phyloP scores from a whole-genome alignment of 2,329 filamentous ascomycete species.

The Apiospora kogelbergensis region DNA sequence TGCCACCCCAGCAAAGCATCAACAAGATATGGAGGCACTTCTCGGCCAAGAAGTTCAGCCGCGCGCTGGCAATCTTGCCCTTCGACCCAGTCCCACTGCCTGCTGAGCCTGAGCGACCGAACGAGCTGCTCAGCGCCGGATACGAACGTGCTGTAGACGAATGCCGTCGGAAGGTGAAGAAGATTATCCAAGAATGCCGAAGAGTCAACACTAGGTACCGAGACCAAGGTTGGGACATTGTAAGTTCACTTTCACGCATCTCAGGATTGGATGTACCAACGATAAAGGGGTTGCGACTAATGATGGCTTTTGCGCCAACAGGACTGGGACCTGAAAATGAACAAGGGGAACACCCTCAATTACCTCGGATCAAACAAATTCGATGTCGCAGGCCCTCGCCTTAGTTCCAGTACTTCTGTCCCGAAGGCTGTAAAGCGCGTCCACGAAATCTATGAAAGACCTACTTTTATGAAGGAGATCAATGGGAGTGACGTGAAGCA shows the following conservation, averaged over 20 bases:
- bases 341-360: slow-evolving; percentile 56
- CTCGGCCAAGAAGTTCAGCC: slow-evolving; percentile 61
- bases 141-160: slow-evolving; percentile 65
- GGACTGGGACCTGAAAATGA: slow-evolving; percentile 69
- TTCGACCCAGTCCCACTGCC: slow-evolving; percentile 59
- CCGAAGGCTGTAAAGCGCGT: slow-evolving; percentile 76
- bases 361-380: slow-evolving; percentile 52
- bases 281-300: background rate
- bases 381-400: slow-evolving; percentile 44
- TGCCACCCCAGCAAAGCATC: slow-evolving; percentile 64
- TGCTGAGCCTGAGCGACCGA: slow-evolving; percentile 51
- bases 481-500: slow-evolving; percentile 76
- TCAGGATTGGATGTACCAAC: background rate
- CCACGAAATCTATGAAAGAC: slow-evolving; percentile 73
- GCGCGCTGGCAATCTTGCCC: slow-evolving; percentile 64
- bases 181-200: slow-evolving; percentile 65
- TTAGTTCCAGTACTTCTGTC: slow-evolving; percentile 47
- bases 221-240: slow-evolving; percentile 61
- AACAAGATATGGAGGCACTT: slow-evolving; percentile 67
- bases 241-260: slow-evolving; percentile 35
- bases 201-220: slow-evolving; percentile 79
- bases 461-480: slow-evolving; percentile 65
- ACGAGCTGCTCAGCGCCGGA: slow-evolving; percentile 59
- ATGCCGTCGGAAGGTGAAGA: slow-evolving; percentile 61
- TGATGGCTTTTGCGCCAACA: slow-evolving; percentile 26